A percentile compares a stretch with the other conserved stretches of the same genome.
Conservation (phyloP, 345 rosid genomes). For the Gossypium thurberi region DNA sequence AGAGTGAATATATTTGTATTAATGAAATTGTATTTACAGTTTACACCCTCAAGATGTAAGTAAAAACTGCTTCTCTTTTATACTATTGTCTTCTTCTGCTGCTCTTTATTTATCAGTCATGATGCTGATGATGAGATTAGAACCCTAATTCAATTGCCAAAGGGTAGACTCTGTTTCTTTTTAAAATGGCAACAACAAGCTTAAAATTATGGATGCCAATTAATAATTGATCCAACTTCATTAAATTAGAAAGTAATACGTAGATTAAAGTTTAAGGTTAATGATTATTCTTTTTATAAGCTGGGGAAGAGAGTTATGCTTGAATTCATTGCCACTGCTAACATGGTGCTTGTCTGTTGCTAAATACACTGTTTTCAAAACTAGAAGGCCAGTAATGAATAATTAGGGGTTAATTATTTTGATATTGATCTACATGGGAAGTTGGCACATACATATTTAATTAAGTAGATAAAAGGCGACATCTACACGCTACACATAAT, state of each 20-base stretch:
- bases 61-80: background rate
- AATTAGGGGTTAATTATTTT: no score
- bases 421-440: background rate
- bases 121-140: background rate
- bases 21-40: conserved; percentile 17
- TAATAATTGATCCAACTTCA: background rate
- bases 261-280: background rate
- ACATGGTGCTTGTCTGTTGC: conserved; percentile 5
- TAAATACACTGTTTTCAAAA: background rate
- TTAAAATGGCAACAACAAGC: background rate
- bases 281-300: background rate
- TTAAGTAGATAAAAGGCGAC: conserved; percentile 27
- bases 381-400: no score
- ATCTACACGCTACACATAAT: conserved; percentile 21
- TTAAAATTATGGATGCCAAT: background rate
- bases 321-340: background rate
- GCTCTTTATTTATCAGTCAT: background rate
- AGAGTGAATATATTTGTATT: background rate
- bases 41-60: conserved; percentile 19
- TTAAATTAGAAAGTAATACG: background rate
- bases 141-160: no score
- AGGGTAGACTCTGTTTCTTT: no score
- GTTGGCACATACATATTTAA: no score
- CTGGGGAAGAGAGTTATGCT: background rate
- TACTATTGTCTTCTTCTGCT: background rate